Evolutionary conservation across 2,329 filamentous ascomycete species (phyloP).

Genomic region (Tolypocladium guangdongense): DNA sequence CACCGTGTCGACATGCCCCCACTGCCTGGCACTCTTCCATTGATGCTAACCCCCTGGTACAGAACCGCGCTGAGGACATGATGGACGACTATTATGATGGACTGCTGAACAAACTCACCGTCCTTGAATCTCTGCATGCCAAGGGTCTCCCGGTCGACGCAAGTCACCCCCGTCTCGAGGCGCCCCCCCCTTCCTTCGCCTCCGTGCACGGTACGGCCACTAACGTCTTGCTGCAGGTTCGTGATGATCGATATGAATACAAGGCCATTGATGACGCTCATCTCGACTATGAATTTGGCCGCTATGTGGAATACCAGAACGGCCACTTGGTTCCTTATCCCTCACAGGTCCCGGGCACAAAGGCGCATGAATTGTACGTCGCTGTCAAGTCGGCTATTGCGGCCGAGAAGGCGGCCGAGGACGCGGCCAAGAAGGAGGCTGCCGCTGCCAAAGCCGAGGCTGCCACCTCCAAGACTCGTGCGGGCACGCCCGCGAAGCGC

Average conservation of each 20-base stretch:
- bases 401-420: conserved; percentile 12
- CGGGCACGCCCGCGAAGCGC: conserved; percentile 27
- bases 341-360: conserved; percentile 29
- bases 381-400: conserved; percentile 23
- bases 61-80: conserved; percentile 28
- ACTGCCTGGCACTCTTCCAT: no score
- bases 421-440: conserved; percentile 17
- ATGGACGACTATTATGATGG: conserved; percentile 32
- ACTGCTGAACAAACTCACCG: conserved; percentile 33
- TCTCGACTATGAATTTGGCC: conserved; percentile 29
- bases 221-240: conserved; percentile 17
- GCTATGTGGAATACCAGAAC: conserved; percentile 29
- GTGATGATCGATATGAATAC: conserved; percentile 34
- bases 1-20: neutral
- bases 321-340: conserved; percentile 34
- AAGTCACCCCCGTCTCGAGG: conserved; percentile 17
- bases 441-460: conserved; percentile 22
- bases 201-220: neutral
- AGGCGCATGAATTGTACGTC: conserved; percentile 16
- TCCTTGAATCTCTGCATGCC: conserved; percentile 31
- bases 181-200: conserved; percentile 6
- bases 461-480: conserved; percentile 3
- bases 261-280: conserved; percentile 33
- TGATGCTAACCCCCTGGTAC: conserved; percentile 8
- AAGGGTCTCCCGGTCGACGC: conserved; percentile 37